phyloP scores from a whole-genome alignment of 1,284 basidiomycete genomes.

The Cystobasidium slooffiae region DNA sequence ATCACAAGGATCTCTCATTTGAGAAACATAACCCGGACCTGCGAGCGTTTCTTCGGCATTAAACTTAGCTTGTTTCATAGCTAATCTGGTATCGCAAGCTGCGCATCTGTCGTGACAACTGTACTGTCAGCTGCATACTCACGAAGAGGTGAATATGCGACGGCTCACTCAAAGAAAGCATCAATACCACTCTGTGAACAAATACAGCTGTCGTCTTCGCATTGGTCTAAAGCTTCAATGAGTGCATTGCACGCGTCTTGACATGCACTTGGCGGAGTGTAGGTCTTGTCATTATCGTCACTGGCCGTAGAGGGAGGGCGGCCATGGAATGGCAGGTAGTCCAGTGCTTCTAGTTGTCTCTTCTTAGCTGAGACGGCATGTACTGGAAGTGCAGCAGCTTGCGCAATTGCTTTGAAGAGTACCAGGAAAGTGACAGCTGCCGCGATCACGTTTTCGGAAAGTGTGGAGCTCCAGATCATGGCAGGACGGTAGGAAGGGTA shows the following conservation, averaged over 20 bases:
- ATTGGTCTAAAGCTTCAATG: background rate
- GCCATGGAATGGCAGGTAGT: too few species aligned
- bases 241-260: background rate
- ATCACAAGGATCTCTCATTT: background rate
- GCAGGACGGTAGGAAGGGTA: too few species aligned
- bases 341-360: too few species aligned
- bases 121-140: background rate
- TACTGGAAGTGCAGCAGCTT: too few species aligned
- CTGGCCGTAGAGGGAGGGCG: too few species aligned
- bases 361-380: too few species aligned
- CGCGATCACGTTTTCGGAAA: too few species aligned
- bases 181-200: conserved; percentile 15
- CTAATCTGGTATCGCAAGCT: conserved; percentile 19
- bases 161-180: conserved; percentile 19
- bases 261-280: conserved; percentile 20
- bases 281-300: background rate
- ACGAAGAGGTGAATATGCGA: background rate
- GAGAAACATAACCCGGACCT: background rate
- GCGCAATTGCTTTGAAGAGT: too few species aligned
- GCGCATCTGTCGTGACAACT: conserved; percentile 1
- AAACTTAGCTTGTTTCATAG: conserved; percentile 25
- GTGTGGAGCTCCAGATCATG: too few species aligned
- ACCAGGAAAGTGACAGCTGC: too few species aligned
- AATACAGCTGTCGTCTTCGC: conserved; percentile 33
- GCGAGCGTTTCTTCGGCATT: conserved; percentile 1